Evolutionary conservation across 176 grass and related monocot species (phyloP).

Genomic region (Carex pumila): DNA sequence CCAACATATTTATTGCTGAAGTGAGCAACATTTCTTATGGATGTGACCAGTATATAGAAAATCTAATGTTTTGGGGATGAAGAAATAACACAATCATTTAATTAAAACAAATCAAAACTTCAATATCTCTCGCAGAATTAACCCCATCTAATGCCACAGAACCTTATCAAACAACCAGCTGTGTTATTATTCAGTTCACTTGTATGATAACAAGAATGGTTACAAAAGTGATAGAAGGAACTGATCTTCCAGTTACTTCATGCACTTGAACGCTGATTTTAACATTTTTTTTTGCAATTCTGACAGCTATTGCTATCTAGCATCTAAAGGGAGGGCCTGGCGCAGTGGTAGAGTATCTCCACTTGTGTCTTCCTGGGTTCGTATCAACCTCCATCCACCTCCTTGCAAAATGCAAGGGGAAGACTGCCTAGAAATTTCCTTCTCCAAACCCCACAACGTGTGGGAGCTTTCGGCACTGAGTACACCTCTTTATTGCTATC

Average conservation of each 20-base stretch:
- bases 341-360: too few relatives aligned
- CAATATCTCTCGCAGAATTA: not conserved
- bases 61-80: not conserved
- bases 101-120: not conserved
- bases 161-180: not conserved
- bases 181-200: not conserved
- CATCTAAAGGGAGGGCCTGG: not conserved
- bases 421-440: too few relatives aligned
- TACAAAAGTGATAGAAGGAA: not conserved
- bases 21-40: not conserved
- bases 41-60: not conserved
- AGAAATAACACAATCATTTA: not conserved
- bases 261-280: not conserved
- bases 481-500: not conserved
- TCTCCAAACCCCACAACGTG: too few relatives aligned
- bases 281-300: not conserved
- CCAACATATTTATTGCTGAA: not conserved
- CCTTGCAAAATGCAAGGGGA: too few relatives aligned
- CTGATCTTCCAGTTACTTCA: not conserved
- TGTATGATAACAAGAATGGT: not conserved
- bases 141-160: not conserved
- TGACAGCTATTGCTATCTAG: not conserved
- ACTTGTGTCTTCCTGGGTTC: too few relatives aligned
- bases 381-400: too few relatives aligned
- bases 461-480: too few relatives aligned